A percentile compares a stretch with the other conserved stretches of the same genome.
Evolutionary conservation across 441 rosid genomes (phyloP).

Genomic region (Adansonia grandidieri): DNA sequence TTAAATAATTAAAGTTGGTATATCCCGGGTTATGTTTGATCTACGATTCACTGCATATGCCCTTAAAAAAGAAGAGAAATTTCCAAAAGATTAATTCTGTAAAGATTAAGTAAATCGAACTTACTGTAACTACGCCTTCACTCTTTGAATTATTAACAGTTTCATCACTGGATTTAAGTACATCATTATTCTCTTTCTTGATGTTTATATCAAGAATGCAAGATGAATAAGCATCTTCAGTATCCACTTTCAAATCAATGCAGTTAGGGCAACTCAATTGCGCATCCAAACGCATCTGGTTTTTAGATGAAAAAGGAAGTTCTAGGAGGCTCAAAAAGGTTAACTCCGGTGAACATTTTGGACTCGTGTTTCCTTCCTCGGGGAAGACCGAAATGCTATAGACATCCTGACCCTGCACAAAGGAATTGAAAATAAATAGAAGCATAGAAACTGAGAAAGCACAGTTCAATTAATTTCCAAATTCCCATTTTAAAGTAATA

Average conservation of each 20-base stretch:
- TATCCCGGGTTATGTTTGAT: not conserved
- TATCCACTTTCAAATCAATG: conserved; percentile 57
- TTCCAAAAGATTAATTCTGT: not conserved
- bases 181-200: conserved; percentile 53
- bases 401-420: conserved; percentile 65
- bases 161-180: conserved; percentile 43
- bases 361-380: conserved; percentile 51
- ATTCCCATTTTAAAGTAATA: not conserved
- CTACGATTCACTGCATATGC: not conserved
- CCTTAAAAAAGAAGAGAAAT: not conserved
- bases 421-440: conserved; percentile 17
- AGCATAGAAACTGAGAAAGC: conserved; percentile 10
- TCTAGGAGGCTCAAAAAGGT: conserved; percentile 68
- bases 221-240: conserved; percentile 58
- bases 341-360: conserved; percentile 52
- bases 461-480: not conserved
- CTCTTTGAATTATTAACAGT: conserved; percentile 41
- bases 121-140: conserved; percentile 52
- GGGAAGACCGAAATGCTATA: conserved; percentile 72
- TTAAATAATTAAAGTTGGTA: conserved; percentile 2
- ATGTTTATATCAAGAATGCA: conserved; percentile 70
- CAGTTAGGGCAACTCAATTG: conserved; percentile 60
- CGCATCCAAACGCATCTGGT: conserved; percentile 53
- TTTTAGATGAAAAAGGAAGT: conserved; percentile 64
- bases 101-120: conserved; percentile 26